These are phyloP conservation scores for Blepharisma undulans DNA, from an alignment of 169 alveolate genomes.

Conservation along the genomic window DNA sequence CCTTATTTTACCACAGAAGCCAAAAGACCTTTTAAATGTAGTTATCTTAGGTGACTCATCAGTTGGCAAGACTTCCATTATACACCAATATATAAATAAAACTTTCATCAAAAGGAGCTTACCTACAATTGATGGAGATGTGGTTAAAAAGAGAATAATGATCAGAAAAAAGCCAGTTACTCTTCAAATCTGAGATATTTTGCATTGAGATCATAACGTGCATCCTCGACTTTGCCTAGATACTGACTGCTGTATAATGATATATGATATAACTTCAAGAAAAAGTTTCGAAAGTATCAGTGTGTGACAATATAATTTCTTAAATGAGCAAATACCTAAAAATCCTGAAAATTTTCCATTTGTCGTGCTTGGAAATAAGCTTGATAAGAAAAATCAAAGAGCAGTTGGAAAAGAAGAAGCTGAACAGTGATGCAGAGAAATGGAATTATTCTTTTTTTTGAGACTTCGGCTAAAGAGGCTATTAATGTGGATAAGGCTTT, in stretches of 20 bases:
- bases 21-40: too few relatives aligned
- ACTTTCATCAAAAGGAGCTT: too few relatives aligned
- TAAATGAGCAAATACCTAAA: not conserved
- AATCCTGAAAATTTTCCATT: slow-evolving; percentile 34
- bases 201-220: slow-evolving; percentile 81
- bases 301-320: not conserved
- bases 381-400: slow-evolving; percentile 91
- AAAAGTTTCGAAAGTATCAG: slow-evolving; percentile 43
- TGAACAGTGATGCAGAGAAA: slow-evolving; percentile 18
- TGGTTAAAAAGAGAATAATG: slow-evolving; percentile 67
- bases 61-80: too few relatives aligned
- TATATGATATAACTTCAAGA: slow-evolving; percentile 66
- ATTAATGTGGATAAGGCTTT: slow-evolving; percentile 33
- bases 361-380: slow-evolving; percentile 94
- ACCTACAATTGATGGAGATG: slow-evolving; percentile 87
- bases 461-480: slow-evolving; percentile 35
- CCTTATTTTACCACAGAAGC: too few relatives aligned
- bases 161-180: slow-evolving; percentile 64
- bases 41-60: too few relatives aligned
- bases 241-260: slow-evolving; percentile 81
- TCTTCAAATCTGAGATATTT: slow-evolving; percentile 78
- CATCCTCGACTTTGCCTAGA: too few relatives aligned
- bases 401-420: slow-evolving; percentile 94
- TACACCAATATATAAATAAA: too few relatives aligned
- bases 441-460: slow-evolving; percentile 26